Conservation (phyloP, 495 filamentous ascomycete genomes). For the Beverwykella pulmonaria region DNA sequence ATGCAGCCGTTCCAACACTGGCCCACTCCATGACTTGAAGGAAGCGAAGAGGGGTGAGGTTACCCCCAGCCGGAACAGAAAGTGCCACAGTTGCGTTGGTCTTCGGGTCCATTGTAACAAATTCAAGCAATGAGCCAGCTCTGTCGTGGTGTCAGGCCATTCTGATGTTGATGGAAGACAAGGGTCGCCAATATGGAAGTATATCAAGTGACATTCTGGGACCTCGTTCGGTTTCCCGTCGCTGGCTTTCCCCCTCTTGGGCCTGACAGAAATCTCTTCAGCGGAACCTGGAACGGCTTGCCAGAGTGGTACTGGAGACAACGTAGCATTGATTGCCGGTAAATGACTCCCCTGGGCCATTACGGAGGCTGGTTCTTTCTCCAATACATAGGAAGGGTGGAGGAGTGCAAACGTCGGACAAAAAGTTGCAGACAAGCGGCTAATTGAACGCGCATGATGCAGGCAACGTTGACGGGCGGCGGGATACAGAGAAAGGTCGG, state of each 20-base stretch:
- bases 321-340: background rate
- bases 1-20: background rate
- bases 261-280: conserved; percentile 17
- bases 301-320: background rate
- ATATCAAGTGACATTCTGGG: conserved; percentile 14
- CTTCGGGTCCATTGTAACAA: conserved; percentile 9
- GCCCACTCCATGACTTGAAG: background rate
- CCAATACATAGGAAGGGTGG: background rate
- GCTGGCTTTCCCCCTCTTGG: background rate
- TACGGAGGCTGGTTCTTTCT: background rate
- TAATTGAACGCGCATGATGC: conserved; percentile 13
- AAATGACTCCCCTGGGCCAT: background rate
- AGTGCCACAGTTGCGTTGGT: background rate
- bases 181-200: conserved; percentile 29
- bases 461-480: background rate
- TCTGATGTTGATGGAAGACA: background rate
- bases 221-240: background rate
- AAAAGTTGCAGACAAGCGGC: background rate
- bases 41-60: background rate
- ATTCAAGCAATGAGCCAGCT: background rate
- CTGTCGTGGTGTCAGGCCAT: background rate
- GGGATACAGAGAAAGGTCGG: background rate
- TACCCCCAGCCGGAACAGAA: background rate
- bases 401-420: background rate
- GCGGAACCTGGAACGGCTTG: background rate